Percentiles rank a stretch among this genome's conserved stretches.
phyloP scores from a whole-genome alignment of 345 rosid species.

The Hypericum perforatum region DNA sequence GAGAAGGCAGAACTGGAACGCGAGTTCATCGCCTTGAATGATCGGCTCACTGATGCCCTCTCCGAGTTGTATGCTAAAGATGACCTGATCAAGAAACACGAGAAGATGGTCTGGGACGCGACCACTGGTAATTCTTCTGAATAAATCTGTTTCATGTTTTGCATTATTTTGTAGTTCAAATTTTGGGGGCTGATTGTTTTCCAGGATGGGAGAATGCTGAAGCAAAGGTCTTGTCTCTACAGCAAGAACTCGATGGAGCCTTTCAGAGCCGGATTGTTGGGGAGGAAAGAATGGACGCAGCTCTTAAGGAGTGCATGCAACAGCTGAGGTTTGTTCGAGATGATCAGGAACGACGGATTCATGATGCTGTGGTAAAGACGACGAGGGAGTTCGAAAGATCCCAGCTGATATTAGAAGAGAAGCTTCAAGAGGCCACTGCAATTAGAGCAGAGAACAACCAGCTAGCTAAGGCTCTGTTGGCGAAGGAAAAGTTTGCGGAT shows the following conservation, averaged over 20 bases:
- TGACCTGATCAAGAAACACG: constrained; percentile 39
- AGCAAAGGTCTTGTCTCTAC: constrained; percentile 42
- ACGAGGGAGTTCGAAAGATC: constrained; percentile 49
- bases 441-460: constrained; percentile 44
- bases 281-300: constrained; percentile 61
- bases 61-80: constrained; percentile 45
- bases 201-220: constrained; percentile 62
- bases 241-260: constrained; percentile 49
- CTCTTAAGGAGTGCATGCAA: constrained; percentile 75
- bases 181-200: constrained; percentile 9
- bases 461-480: constrained; percentile 47
- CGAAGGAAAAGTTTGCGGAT: constrained; percentile 44
- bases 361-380: constrained; percentile 61
- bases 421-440: constrained; percentile 38
- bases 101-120: constrained; percentile 48
- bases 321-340: constrained; percentile 69
- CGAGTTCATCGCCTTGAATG: constrained; percentile 31
- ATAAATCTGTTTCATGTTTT: constrained; percentile 1
- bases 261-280: constrained; percentile 36
- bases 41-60: constrained; percentile 47
- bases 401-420: constrained; percentile 34
- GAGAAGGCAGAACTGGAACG: constrained; percentile 55
- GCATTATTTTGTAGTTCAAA: neutral
- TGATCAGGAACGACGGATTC: constrained; percentile 73
- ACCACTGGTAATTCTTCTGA: constrained; percentile 30